Evolutionary conservation across 805 yeast species (phyloP), one percentile per base, ranked within the genome.

Genomic region (Torulaspora maleeae): DNA sequence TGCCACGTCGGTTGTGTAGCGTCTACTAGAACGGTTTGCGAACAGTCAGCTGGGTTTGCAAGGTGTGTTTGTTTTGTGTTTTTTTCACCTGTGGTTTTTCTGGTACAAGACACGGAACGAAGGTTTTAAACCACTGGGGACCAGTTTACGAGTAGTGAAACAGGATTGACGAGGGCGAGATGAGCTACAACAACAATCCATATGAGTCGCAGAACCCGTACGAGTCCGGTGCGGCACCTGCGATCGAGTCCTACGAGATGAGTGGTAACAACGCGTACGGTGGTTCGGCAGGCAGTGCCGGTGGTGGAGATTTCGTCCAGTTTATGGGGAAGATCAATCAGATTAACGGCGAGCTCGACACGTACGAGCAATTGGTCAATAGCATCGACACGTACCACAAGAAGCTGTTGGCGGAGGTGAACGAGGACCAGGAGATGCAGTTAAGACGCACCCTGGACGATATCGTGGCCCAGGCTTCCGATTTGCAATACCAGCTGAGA

Each of bases 371-470:
- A 59, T 70, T 83, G 51, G 78, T 87, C 51, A 80, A 80, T 55
- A 73, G 83, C 56, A 78, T 86, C 49, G 85, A 84, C 63, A 73
- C 76, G 47, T 74, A 82, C 56, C 95, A 87, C 70, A 74, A 76
- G 60, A 78, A 81, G 55, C 71, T 88, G 30, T 70, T 87, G 58
- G 81, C 80, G 52, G 93, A 86, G 53, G 79, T 85, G 50, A 82
- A 82, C 56, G 80, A 79, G 50, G 84, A 82, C 49, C 81, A 79
- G 59, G 85, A 83, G 60, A 77, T 77, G 44, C 77, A 79, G 58
- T 73, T 80, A 48, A 82, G 88, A 66, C 76, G 77, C 52, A 88
- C 86, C 67, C 75, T 93, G 48, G 96, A 90, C 61, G 73, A 78
- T 49, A 74, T 86, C 47, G 82, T 82, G 41, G 72, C 84, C 39